A percentile compares a stretch with the other conserved stretches of the same genome.
phyloP scores from a whole-genome alignment of 1,284 basidiomycete genomes.

The Trichosporon asahii region DNA sequence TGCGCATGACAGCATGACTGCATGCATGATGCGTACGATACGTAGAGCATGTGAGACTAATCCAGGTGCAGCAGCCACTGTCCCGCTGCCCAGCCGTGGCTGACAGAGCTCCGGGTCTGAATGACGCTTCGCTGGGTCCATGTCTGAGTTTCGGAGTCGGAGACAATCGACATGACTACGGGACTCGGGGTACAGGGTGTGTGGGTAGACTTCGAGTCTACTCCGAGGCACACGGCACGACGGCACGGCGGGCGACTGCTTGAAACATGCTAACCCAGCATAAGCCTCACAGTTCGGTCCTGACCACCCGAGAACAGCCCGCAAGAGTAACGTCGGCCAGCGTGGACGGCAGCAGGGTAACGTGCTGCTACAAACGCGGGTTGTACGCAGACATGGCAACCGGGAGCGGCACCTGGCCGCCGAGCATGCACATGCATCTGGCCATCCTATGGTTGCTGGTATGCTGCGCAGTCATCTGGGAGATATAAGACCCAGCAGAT shows the following conservation, averaged over 20 bases:
- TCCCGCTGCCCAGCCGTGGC: too few species aligned
- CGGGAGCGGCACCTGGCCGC: background rate
- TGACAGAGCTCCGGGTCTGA: background rate
- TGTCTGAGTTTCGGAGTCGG: background rate
- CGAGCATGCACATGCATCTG: background rate
- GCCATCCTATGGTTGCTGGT: background rate
- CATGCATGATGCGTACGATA: background rate
- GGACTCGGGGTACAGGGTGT: background rate
- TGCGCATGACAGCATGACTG: background rate
- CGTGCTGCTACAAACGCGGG: background rate
- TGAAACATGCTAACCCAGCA: background rate
- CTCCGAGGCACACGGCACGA: background rate
- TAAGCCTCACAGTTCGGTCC: background rate
- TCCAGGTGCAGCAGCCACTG: background rate
- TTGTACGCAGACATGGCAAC: background rate
- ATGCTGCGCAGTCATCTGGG: background rate
- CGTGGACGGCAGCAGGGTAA: background rate
- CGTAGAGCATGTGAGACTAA: background rate
- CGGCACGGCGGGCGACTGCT: background rate
- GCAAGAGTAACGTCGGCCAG: background rate
- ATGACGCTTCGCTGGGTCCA: background rate
- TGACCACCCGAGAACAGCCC: background rate
- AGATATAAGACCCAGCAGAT: background rate
- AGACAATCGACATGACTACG: background rate
- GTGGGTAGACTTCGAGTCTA: background rate